Evolutionary conservation across 805 yeast species (phyloP).

Genomic region (Kazachstania africana): DNA sequence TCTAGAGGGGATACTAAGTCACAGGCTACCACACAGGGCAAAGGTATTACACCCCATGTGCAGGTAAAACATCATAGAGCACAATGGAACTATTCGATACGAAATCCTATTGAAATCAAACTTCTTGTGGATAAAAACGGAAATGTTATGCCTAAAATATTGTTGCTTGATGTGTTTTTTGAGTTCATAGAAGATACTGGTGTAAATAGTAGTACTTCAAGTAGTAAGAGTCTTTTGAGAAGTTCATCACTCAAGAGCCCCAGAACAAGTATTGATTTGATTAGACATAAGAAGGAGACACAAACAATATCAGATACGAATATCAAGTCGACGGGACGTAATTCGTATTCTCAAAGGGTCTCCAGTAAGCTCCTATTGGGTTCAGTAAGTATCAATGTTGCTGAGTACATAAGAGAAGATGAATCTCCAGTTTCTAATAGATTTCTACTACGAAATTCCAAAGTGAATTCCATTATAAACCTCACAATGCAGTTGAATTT

Average conservation of each 20-base stretch:
- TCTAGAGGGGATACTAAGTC: not conserved
- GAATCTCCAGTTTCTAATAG: slow-evolving; percentile 42
- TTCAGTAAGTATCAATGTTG: slow-evolving; percentile 47
- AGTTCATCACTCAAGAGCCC: not conserved
- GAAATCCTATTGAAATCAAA: slow-evolving; percentile 29
- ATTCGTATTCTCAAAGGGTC: slow-evolving; percentile 19
- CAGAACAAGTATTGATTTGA: not conserved
- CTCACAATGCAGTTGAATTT: slow-evolving; percentile 42
- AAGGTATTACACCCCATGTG: slow-evolving; percentile 32
- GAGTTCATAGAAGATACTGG: slow-evolving; percentile 20
- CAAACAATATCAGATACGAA: not conserved
- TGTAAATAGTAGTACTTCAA: not conserved
- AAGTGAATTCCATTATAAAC: slow-evolving; percentile 69
- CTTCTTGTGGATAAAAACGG: slow-evolving; percentile 29
- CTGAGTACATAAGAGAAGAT: slow-evolving; percentile 51
- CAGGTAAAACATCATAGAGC: slow-evolving; percentile 42
- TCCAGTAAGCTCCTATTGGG: slow-evolving; percentile 47
- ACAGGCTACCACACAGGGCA: slow-evolving; percentile 12
- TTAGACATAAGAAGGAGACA: not conserved
- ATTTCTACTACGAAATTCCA: slow-evolving; percentile 64
- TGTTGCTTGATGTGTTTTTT: slow-evolving; percentile 35
- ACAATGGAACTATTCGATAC: slow-evolving; percentile 32
- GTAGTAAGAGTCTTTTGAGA: not conserved
- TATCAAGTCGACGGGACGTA: slow-evolving; percentile 1
- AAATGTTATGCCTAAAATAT: slow-evolving; percentile 25